Base-by-base conservation (phyloP, 306 rosid genomes). In the Vigna nakashimae region DNA sequence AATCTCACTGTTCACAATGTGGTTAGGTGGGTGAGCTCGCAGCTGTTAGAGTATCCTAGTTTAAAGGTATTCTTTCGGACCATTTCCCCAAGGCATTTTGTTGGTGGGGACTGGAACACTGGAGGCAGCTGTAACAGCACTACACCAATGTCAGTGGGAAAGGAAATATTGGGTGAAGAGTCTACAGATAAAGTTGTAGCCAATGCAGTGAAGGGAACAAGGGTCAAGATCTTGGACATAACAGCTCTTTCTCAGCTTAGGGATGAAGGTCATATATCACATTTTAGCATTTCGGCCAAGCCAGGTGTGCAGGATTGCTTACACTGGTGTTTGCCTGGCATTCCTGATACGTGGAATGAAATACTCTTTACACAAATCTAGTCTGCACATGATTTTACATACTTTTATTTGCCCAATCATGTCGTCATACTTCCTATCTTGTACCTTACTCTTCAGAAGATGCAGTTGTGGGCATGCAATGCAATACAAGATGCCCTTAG, bases 121-220 rank as follows among this genome's bases (percentile, higher is more conserved):
- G 98, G 98, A 51, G 98, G 98, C 38, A 95, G 98, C 67, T 95
- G 98, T 65, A 84, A 95, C 88, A 95, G 92, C 82, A 95, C 98
- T 8, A 88, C 38, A 65, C 98, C 97, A 4, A 95, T 92, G 98
- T 95, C 98, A 0, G 82, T 91, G 4, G 98, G 96, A 55, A 92
- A 88, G 86, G 98, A 90, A 79, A 73, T 95, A 72, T 70, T 78
- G 76, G 90, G 67, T 4, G 91, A 92, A 64, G 90, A 86, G 78
- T 92, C 98, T 26, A 83, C 87, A 43, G 98, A 95, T 86, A 59
- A 60, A 50, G 74, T 68, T 67, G 92, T 90, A 14, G 98, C 84
- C 5, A 83, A 82, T 18, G 98, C 98, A 5, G 98, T 85, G 79
- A 88, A 86, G 85, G 98, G 98, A 55, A 91, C 98, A 3, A 68